Evolutionary conservation across 2,329 filamentous ascomycete species (phyloP).

Genomic region (Cordyceps cateniannulata): DNA sequence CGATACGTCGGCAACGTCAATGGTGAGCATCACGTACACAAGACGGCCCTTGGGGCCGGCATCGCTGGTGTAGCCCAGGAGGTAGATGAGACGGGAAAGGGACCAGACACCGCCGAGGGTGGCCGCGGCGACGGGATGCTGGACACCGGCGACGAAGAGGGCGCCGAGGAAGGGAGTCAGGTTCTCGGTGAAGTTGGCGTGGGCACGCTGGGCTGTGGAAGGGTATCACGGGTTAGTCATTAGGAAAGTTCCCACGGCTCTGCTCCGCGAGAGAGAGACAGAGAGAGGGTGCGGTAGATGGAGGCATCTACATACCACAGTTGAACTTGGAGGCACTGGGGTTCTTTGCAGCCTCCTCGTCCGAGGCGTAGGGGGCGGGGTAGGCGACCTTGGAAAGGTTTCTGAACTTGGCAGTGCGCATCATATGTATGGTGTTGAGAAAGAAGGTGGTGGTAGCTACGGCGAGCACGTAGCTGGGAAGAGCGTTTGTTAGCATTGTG

Average conservation of each 20-base stretch:
- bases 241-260: neutral
- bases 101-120: slow-evolving; percentile 46
- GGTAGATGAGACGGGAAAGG: slow-evolving; percentile 46
- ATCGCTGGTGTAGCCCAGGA: slow-evolving; percentile 44
- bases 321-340: slow-evolving; percentile 53
- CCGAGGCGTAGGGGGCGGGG: slow-evolving; percentile 49
- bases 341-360: slow-evolving; percentile 48
- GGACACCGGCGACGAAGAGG: slow-evolving; percentile 50
- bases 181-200: slow-evolving; percentile 45
- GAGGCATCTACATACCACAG: slow-evolving; percentile 40
- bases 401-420: slow-evolving; percentile 43
- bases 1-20: neutral
- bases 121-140: slow-evolving; percentile 45
- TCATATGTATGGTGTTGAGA: slow-evolving; percentile 47
- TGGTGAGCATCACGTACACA: slow-evolving; percentile 24
- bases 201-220: neutral
- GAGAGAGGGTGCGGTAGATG: neutral
- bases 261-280: neutral
- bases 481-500: neutral
- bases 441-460: slow-evolving; percentile 51
- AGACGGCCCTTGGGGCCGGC: slow-evolving; percentile 39
- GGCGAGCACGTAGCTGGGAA: slow-evolving; percentile 53
- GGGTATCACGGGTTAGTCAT: neutral
- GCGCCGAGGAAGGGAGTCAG: slow-evolving; percentile 44
- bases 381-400: slow-evolving; percentile 48